Conservation (phyloP, 2,329 filamentous ascomycete genomes). For the Elsinoe perseae region DNA sequence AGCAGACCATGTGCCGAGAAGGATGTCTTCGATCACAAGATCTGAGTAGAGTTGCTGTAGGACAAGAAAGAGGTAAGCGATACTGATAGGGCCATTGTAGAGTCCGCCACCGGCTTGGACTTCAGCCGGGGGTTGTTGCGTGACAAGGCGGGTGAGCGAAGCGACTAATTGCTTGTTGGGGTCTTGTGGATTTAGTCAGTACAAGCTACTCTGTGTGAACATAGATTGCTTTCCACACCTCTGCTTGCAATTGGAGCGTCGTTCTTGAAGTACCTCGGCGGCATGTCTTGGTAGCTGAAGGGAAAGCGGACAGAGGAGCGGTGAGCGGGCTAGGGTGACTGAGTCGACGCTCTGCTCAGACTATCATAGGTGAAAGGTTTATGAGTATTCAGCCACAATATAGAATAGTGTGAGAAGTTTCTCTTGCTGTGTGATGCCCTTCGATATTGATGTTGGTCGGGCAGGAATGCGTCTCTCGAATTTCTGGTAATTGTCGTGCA, state of each 20-base stretch:
- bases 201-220: background rate
- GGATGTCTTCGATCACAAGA: slow-evolving; percentile 38
- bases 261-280: slow-evolving; percentile 35
- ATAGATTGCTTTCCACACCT: slow-evolving; percentile 21
- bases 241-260: slow-evolving; percentile 31
- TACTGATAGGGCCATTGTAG: slow-evolving; percentile 43
- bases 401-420: background rate
- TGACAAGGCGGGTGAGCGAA: slow-evolving; percentile 43
- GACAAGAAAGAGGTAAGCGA: slow-evolving; percentile 44
- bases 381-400: slow-evolving; percentile 7
- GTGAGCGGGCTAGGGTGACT: background rate
- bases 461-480: background rate
- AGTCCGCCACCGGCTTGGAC: slow-evolving; percentile 42
- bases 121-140: slow-evolving; percentile 39
- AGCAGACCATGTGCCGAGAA: slow-evolving; percentile 43
- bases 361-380: background rate
- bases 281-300: slow-evolving; percentile 21
- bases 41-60: slow-evolving; percentile 44
- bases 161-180: slow-evolving; percentile 45
- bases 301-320: background rate
- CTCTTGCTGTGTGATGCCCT: background rate
- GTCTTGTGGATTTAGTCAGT: slow-evolving; percentile 26
- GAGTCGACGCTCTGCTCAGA: background rate
- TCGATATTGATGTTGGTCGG: background rate
- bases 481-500: background rate